Evolutionary conservation across 177 flowering plant genomes (phyloP), one percentile per base, ranked within the genome.

Genomic region (Vitis hybrid): DNA sequence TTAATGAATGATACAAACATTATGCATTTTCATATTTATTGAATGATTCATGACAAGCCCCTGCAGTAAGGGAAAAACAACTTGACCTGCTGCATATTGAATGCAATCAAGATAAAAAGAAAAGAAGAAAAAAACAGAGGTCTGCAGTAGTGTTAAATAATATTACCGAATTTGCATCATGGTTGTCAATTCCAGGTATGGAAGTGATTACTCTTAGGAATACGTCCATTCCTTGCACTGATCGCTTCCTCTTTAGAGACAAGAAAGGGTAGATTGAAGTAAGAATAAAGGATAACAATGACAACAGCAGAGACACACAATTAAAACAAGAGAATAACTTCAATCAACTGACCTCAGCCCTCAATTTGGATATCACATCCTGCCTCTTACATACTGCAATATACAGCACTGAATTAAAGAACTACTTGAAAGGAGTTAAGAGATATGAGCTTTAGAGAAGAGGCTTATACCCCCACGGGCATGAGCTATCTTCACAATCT

Each of bases 161-260:
- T 52, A 50, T 70, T 90, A 96, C 99, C 91, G 89, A 61, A 66
- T 88, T 81, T 24, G 98, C 98, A 74, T 92, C 98, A 77, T 96
- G 99, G 68, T 71, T 81, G 69, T 88, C 91, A 57, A 93, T 84
- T 60, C 88, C 83, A 30, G 98, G 98, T 71, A 96, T 87, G 52
- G 97, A 85, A 24, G 94, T 87, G 52, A 90, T 67, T 64, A 92
- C 94, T 80, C 75, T 77, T 60, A 86, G 79, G 74, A 85, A 93
- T 58, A 66, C 57, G 1, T 92, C 93, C 91, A 88, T 86, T 52
- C 72, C 72, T 75, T 90, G 91, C 72, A 93, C 92, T 24, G 88
- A 78, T 55, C 62, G 82, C 72, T 86, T 81, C 77, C 89, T 91
- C 99, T 93, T 72, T 59, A 75, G 46, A 74, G 73, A 56, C 48